Base-by-base conservation (phyloP, 2,329 filamentous ascomycete genomes). In the Monosporascus ibericus region DNA sequence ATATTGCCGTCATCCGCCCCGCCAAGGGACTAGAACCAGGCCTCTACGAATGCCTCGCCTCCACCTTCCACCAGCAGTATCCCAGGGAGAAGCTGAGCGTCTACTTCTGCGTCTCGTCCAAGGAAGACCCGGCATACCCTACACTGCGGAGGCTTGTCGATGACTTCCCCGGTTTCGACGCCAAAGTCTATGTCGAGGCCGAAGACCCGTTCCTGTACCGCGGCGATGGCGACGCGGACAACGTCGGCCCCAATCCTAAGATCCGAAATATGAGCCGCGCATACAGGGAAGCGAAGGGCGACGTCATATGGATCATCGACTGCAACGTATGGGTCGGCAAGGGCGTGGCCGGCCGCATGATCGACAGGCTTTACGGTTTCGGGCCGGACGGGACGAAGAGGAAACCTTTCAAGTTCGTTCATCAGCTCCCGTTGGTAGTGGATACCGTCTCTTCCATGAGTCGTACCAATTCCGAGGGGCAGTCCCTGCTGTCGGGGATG, bases 161-260 rank as follows among this genome's bases (percentile, higher is more conserved):
- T 44, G 87, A 95, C 65, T 92, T 92, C 60, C 83, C 88, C 0
- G 70, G 74, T 14, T 80, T 83, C 60, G 86, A 96, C 70, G 86
- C 84, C 2, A 79, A 78, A 49, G 76, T 97, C 3, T 78, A 92
- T 11, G 77, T 96, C 47, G 92, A 96, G 72, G 82, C 88, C 48
- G 87, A 95, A 54, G 91, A 96, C 66, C 83, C 87, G 0, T 69
- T 83, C 30, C 73, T 95, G 8, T 79, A 82, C 50, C 79, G 77
- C 30, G 63, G 74, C 34, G 69, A 72, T 11, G 78, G 77, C 50
- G 70, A 77, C 47, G 63, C 71, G 48, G 71, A 79, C 56, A 78
- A 82, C 52, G 78, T 97, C 52, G 95, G 95, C 0, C 94, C 94
- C 1, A 99, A 99, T 65, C 94, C 94, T n/a, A 99, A 99, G 75